Percentiles rank a stretch among this genome's conserved stretches.
Evolutionary conservation across 2,329 filamentous ascomycete genomes (phyloP).

Genomic region (Trichophyton equinum): DNA sequence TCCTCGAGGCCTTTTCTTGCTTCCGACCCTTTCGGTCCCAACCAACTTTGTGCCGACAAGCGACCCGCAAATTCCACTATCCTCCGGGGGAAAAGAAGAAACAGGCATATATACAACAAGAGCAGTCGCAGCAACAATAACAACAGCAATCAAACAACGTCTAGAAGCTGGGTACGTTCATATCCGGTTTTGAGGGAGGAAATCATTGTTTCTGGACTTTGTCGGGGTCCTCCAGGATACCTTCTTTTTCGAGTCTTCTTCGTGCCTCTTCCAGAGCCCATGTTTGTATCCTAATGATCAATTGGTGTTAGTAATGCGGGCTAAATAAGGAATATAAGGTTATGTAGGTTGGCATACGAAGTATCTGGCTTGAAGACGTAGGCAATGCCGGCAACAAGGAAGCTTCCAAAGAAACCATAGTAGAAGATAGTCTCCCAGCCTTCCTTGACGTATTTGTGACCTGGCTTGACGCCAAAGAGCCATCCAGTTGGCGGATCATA

Average conservation of each 20-base stretch:
- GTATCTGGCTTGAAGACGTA: slow-evolving; percentile 98
- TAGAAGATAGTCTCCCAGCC: slow-evolving; percentile 86
- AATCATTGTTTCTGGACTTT: slow-evolving; percentile 42
- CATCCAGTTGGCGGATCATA: slow-evolving; percentile 86
- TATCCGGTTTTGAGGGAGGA: not conserved
- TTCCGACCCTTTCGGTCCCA: not conserved
- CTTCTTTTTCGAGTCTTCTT: slow-evolving; percentile 88
- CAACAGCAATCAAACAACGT: slow-evolving; percentile 2
- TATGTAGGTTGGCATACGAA: slow-evolving; percentile 54
- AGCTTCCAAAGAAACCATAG: slow-evolving; percentile 70
- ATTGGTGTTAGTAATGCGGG: not conserved
- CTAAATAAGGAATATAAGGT: not conserved
- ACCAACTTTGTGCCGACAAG: not conserved
- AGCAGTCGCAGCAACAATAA: slow-evolving; percentile 8
- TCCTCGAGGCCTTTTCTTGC: not conserved
- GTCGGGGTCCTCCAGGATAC: slow-evolving; percentile 71
- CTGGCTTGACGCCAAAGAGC: slow-evolving; percentile 88
- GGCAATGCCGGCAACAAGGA: slow-evolving; percentile 61
- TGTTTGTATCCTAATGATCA: slow-evolving; percentile 73
- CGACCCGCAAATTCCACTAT: not conserved
- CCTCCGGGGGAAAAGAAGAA: slow-evolving; percentile 12
- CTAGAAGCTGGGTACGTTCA: slow-evolving; percentile 3
- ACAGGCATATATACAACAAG: slow-evolving; percentile 29
- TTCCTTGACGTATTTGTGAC: slow-evolving; percentile 90
- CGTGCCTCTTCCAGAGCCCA: slow-evolving; percentile 97